Evolutionary conservation across 495 filamentous ascomycete species (phyloP), one percentile per base, ranked within the genome.

Genomic region (Trichoderma erinaceum): DNA sequence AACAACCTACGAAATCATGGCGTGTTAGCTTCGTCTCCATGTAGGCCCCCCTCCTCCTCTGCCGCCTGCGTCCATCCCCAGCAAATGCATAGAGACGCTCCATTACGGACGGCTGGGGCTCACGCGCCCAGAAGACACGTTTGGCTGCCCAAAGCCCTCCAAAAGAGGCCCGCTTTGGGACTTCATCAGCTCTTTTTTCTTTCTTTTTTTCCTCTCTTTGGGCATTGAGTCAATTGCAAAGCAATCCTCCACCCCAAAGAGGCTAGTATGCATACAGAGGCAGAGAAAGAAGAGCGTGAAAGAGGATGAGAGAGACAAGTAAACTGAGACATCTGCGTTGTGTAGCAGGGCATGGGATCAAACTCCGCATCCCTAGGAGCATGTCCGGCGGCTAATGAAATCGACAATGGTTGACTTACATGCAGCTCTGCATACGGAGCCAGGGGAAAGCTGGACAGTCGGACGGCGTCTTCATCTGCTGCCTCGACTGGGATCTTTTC

Each of bases 401-500:
- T 61, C 56, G 16, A 29, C 10, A 61, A 61, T 6, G 56, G 56
- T 25, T 23, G 43, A 87, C 88, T 83, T 84, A 93, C 90, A 77
- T 89, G 81, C 66, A 93, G 81, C 73, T 93, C 90, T 66, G 88
- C 89, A 80, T 92, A 91, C 21, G 88, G 81, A 70, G 84, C 81
- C 69, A 93, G 77, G 6, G 85, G 83, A 75, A 88, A 93, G 41
- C 70, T 77, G n/a, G 78, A 79, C 63, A 93, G 76, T 70, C 83
- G 78, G 64, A 83, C 85, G 58, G 75, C 78, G 56, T 92, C 90
- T 77, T 93, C 90, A 76, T 92, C 84, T 48, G 75, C 79, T 29
- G 88, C 87, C 71, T 87, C 84, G 70, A 92, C 76, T 58, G 84
- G 74, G 63, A 85, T 79, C 68, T 78, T 79, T 41, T 86, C 76